Evolutionary conservation across 148 eudicot species (phyloP), one percentile per base, ranked within the genome.

Genomic region (Amaranthus hypochondriacus): DNA sequence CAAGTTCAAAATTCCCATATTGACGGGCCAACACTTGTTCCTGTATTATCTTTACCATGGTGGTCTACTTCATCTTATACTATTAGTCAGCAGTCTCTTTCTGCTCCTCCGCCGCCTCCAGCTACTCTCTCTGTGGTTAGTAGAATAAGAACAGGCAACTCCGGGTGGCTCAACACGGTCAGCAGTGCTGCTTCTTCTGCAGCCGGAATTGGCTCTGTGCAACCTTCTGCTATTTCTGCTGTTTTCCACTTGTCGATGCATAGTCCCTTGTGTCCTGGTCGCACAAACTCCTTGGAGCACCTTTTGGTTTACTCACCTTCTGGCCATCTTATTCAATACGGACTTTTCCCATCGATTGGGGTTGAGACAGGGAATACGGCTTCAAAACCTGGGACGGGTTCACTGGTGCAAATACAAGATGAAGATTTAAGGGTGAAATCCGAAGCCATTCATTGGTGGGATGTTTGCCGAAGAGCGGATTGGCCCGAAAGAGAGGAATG

Each of bases 161-260:
- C 94, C 46, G 96, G 96, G n/a, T 92, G 95, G 94, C 84, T 95
- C 69, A 92, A 90, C 81, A 80, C 99, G 59, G 97, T 95, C 48
- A 90, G 97, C 90, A 92, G 77, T 81, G 99, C 92, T 79, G 97
- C 99, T 68, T 89, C 97, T 69, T 89, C 97, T 74, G 90, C 91
- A 55, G 94, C 92, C 44, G 97, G 99, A 68, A 95, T 89, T 83
- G 47, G 78, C 46, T 81, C 88, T 68, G 72, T 69, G 56, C 92
- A 93, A 71, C 84, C 94, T 71, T 92, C 88, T 47, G 93, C 82
- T 64, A 81, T 92, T 85, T 89, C 96, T 74, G 97, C 97, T 44
- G 81, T 85, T 73, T 95, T 95, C 56, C 94, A 95, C 58, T 81
- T 82, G 63, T 87, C 92, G 39, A 63, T 85, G 67, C 79, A 77